Conservation (phyloP, 495 filamentous ascomycete genomes). For the Immersiella caudata region DNA sequence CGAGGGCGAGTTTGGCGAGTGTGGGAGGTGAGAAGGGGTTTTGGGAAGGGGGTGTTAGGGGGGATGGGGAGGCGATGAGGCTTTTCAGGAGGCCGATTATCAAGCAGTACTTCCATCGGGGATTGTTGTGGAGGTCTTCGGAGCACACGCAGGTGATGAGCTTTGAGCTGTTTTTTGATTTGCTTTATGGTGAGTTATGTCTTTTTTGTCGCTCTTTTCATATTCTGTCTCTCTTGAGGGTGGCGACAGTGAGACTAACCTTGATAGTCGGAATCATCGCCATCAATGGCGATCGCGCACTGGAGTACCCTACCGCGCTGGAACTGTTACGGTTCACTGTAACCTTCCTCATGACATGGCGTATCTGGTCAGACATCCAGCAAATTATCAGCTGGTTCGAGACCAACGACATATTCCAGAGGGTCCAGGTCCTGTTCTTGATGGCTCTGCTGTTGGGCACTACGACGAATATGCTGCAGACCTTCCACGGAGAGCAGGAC, state of each 20-base stretch:
- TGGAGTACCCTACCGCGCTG: constrained; percentile 50
- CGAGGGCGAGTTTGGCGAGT: neutral
- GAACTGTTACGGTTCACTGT: constrained; percentile 43
- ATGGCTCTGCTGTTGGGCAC: constrained; percentile 59
- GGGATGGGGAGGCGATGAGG: constrained; percentile 48
- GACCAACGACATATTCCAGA: constrained; percentile 58
- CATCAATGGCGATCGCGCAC: constrained; percentile 59
- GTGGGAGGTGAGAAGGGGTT: constrained; percentile 15
- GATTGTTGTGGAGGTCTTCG: constrained; percentile 53
- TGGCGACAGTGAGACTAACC: constrained; percentile 32
- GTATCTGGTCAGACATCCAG: constrained; percentile 60
- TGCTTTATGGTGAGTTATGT: constrained; percentile 38
- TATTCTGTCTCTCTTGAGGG: no score
- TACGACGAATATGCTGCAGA: constrained; percentile 60
- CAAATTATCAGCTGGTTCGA: constrained; percentile 60
- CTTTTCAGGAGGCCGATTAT: constrained; percentile 59
- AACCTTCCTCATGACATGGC: constrained; percentile 59
- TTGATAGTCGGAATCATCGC: constrained; percentile 61
- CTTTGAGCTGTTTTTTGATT: constrained; percentile 61
- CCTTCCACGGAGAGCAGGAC: constrained; percentile 40
- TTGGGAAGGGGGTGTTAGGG: constrained; percentile 42
- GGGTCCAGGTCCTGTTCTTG: constrained; percentile 56
- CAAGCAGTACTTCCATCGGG: constrained; percentile 64
- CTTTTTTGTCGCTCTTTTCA: no score
- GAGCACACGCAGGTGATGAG: constrained; percentile 55